phyloP scores from a whole-genome alignment of 2,329 filamentous ascomycete species.

The Tothia fuscella region DNA sequence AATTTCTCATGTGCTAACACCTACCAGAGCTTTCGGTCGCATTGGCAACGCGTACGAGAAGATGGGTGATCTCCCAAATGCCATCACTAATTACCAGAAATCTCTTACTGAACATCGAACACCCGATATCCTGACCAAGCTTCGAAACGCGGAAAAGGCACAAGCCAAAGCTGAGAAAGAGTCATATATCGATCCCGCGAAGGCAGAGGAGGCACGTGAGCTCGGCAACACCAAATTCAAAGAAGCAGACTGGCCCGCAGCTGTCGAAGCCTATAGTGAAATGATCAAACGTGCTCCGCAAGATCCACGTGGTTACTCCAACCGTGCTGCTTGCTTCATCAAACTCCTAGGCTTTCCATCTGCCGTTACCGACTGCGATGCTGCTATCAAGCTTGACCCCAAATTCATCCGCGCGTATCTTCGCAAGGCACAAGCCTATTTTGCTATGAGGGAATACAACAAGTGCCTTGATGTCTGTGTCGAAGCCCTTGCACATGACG shows the following conservation, averaged over 20 bases:
- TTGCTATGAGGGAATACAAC: conserved; percentile 97
- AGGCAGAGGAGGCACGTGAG: conserved; percentile 91
- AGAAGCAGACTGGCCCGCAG: conserved; percentile 86
- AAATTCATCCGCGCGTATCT: conserved; percentile 94
- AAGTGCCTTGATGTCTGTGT: conserved; percentile 83
- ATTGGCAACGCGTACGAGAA: conserved; percentile 94
- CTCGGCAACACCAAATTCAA: conserved; percentile 97
- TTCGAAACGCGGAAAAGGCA: conserved; percentile 78
- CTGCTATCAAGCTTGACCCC: conserved; percentile 79
- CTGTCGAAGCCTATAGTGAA: conserved; percentile 86
- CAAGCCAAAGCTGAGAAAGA: conserved; percentile 64
- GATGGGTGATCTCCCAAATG: conserved; percentile 63
- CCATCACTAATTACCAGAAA: conserved; percentile 82
- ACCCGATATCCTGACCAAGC: conserved; percentile 83
- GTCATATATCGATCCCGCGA: conserved; percentile 77
- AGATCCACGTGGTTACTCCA: conserved; percentile 89
- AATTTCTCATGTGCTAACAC: conserved; percentile 36
- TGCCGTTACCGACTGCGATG: conserved; percentile 83
- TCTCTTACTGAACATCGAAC: conserved; percentile 95
- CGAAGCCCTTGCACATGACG: conserved; percentile 68
- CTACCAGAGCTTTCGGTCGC: conserved; percentile 88
- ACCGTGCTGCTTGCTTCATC: conserved; percentile 91
- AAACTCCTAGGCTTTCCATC: conserved; percentile 94
- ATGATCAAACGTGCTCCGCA: conserved; percentile 94
- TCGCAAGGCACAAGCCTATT: conserved; percentile 88